These are phyloP conservation scores for Collybia sordida DNA, from an alignment of 768 basidiomycete species.

Conservation along the genomic window DNA sequence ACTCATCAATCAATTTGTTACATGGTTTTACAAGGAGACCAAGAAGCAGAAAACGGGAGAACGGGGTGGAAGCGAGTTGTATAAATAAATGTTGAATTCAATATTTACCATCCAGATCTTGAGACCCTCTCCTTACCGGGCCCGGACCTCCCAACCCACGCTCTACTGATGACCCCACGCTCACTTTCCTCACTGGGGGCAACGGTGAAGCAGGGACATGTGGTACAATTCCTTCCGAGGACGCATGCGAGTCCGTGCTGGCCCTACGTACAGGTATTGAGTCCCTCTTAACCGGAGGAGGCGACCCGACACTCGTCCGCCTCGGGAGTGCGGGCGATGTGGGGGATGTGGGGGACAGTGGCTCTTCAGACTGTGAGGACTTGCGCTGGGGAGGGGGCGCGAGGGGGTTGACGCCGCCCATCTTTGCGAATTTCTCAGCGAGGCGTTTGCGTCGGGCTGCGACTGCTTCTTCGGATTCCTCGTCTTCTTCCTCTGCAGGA, in stretches of 20 bases:
- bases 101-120: conserved; percentile 29
- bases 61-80: no score
- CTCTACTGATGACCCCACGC: conserved; percentile 1
- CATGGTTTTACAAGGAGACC: conserved; percentile 12
- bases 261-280: conserved; percentile 5
- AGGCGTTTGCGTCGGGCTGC: conserved; percentile 55
- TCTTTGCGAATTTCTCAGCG: conserved; percentile 62
- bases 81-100: conserved; percentile 13
- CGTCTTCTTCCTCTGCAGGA: conserved; percentile 23
- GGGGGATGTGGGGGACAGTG: conserved; percentile 2
- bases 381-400: conserved; percentile 22
- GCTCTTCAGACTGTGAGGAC: conserved; percentile 13
- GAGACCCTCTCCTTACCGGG: conserved; percentile 7
- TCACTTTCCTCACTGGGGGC: conserved; percentile 3
- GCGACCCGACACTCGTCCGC: conserved; percentile 8
- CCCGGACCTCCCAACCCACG: background rate
- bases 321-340: conserved; percentile 5
- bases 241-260: conserved; percentile 3
- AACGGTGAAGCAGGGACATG: background rate
- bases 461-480: conserved; percentile 52
- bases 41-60: conserved; percentile 14
- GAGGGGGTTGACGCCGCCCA: conserved; percentile 67
- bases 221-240: background rate
- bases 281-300: conserved; percentile 7
- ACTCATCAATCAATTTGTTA: conserved; percentile 29